Percentiles rank a stretch among this genome's conserved stretches.
Evolutionary conservation across 257 asterid genomes (phyloP).

Genomic region (Nicotiana attenuata): DNA sequence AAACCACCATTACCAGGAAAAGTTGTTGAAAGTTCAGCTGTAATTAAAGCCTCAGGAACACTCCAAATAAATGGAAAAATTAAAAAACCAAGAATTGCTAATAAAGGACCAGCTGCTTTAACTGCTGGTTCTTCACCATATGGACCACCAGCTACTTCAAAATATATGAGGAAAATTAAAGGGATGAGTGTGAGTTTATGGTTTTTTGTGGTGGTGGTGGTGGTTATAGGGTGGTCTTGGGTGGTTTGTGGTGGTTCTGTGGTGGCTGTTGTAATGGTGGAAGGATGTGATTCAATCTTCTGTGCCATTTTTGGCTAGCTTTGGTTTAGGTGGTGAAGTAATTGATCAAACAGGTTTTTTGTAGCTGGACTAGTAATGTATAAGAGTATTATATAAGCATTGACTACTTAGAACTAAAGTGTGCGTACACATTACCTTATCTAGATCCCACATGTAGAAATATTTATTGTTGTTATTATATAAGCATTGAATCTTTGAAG

Average conservation of each 20-base stretch:
- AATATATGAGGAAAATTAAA: conserved; percentile 71
- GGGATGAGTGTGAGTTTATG: conserved; percentile 68
- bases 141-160: conserved; percentile 88
- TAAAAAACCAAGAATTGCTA: conserved; percentile 57
- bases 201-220: conserved; percentile 13
- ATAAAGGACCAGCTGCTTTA: conserved; percentile 67
- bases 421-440: too few relatives aligned
- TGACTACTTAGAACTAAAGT: too few relatives aligned
- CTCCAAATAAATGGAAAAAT: conserved; percentile 50
- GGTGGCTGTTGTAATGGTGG: neutral
- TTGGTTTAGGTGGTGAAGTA: too few relatives aligned
- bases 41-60: conserved; percentile 43
- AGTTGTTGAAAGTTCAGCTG: conserved; percentile 58
- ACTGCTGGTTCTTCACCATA: conserved; percentile 88
- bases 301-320: too few relatives aligned
- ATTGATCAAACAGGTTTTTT: too few relatives aligned
- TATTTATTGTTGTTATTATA: too few relatives aligned
- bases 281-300: neutral
- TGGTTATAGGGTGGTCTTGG: conserved; percentile 16
- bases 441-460: too few relatives aligned
- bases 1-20: conserved; percentile 64
- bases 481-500: too few relatives aligned
- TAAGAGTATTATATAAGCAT: too few relatives aligned
- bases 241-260: conserved; percentile 2
- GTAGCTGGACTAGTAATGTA: too few relatives aligned